Percentiles rank a stretch among this genome's conserved stretches.
These are phyloP conservation scores for Solanum arcanum DNA, from an alignment of 257 asterid species.

Conservation along the genomic window DNA sequence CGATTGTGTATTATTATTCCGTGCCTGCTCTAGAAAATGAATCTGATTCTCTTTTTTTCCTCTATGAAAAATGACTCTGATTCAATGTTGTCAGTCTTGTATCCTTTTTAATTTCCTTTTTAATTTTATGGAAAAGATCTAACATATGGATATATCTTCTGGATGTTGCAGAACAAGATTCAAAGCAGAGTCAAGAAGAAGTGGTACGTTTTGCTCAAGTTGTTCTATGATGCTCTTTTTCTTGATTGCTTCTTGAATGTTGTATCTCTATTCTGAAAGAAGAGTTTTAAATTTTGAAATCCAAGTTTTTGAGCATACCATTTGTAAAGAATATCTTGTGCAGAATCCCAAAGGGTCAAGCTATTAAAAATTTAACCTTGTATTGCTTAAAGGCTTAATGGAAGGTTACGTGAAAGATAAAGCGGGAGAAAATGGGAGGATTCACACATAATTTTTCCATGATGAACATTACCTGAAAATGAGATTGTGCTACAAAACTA, in stretches of 20 bases:
- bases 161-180: slow-evolving; percentile 42
- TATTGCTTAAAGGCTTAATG: background rate
- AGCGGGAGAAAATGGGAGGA: background rate
- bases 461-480: background rate
- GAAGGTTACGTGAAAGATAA: background rate
- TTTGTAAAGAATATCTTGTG: background rate
- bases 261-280: background rate
- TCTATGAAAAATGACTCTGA: background rate
- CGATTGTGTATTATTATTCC: background rate
- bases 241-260: background rate
- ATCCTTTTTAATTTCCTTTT: background rate
- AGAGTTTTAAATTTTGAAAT: background rate
- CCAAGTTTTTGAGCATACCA: background rate
- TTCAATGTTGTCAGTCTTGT: background rate
- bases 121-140: background rate
- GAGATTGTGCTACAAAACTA: background rate
- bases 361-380: background rate
- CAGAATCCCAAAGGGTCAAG: background rate
- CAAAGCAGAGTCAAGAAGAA: slow-evolving; percentile 22
- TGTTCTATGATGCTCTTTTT: background rate
- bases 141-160: slow-evolving; percentile 1
- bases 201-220: slow-evolving; percentile 27
- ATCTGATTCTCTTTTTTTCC: background rate
- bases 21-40: background rate
- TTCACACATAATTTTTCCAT: background rate